A percentile compares a stretch with the other conserved stretches of the same genome.
Conservation (phyloP, 345 rosid genomes). For the Eucalyptus tenuipes region DNA sequence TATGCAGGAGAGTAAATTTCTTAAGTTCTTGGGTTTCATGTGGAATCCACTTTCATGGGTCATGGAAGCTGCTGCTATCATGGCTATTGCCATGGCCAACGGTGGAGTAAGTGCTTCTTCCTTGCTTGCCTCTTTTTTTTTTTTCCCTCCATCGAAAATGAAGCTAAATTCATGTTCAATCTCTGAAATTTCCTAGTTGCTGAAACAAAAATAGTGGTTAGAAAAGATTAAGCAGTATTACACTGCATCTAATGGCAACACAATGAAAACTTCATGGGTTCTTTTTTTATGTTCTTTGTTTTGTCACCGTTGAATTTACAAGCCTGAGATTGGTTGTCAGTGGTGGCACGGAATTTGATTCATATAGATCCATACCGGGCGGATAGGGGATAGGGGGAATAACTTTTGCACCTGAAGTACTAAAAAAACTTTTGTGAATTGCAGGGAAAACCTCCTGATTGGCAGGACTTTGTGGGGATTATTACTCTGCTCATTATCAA, state of each 20-base stretch:
- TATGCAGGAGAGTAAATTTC: conserved; percentile 45
- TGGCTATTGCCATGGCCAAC: conserved; percentile 70
- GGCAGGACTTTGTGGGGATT: conserved; percentile 68
- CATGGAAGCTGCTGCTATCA: conserved; percentile 70
- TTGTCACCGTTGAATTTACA: neutral
- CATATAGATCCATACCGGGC: neutral
- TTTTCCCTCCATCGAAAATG: neutral
- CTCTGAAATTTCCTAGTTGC: neutral
- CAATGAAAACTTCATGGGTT: neutral
- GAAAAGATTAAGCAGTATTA: neutral
- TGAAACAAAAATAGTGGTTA: neutral
- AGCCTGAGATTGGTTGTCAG: neutral
- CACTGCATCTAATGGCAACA: neutral
- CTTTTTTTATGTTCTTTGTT: neutral
- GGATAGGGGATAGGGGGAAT: too few species aligned
- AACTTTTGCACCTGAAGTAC: too few species aligned
- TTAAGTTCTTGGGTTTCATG: conserved; percentile 58
- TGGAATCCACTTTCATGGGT: conserved; percentile 80
- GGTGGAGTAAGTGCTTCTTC: conserved; percentile 36
- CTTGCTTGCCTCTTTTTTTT: neutral
- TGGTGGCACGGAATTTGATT: neutral
- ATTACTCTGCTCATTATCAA: conserved; percentile 41
- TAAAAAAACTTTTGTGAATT: neutral
- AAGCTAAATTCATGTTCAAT: neutral
- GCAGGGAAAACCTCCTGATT: conserved; percentile 56